A percentile compares a stretch with the other conserved stretches of the same genome.
Evolutionary conservation across 768 basidiomycete genomes (phyloP).

Genomic region (Phylloporus rhodoxanthus): DNA sequence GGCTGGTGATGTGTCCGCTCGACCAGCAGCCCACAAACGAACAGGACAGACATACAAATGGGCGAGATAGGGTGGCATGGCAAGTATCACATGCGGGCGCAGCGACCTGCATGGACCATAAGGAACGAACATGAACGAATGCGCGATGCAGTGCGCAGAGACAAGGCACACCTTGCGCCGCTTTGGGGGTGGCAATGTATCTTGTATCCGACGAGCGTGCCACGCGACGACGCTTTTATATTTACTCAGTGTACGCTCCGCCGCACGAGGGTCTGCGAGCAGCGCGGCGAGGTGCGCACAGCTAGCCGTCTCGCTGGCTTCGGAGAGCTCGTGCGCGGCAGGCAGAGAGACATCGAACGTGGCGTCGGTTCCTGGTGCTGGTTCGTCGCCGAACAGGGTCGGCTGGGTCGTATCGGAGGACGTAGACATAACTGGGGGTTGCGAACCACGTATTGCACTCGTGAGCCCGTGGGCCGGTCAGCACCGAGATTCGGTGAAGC

Average conservation of each 20-base stretch:
- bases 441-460: not conserved
- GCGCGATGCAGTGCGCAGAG: not conserved
- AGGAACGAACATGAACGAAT: not conserved
- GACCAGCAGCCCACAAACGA: conserved; percentile 66
- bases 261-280: conserved; percentile 31
- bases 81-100: conserved; percentile 64
- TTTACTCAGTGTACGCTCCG: conserved; percentile 36
- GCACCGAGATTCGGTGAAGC: not conserved
- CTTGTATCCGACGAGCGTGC: conserved; percentile 44
- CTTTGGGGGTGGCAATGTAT: conserved; percentile 47
- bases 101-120: conserved; percentile 35
- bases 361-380: conserved; percentile 5
- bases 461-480: not conserved
- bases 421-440: conserved; percentile 22
- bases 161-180: conserved; percentile 52
- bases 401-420: conserved; percentile 27
- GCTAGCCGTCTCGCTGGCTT: conserved; percentile 4
- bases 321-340: conserved; percentile 9
- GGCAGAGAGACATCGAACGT: conserved; percentile 10
- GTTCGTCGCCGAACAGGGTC: conserved; percentile 27
- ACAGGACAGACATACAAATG: conserved; percentile 73
- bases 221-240: conserved; percentile 53
- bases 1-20: conserved; percentile 48
- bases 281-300: conserved; percentile 40
- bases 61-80: conserved; percentile 47